Percentiles rank a stretch among this genome's conserved stretches.
Conservation (phyloP, 371 early-diverging fungal species). For the Enterospora canceri region DNA sequence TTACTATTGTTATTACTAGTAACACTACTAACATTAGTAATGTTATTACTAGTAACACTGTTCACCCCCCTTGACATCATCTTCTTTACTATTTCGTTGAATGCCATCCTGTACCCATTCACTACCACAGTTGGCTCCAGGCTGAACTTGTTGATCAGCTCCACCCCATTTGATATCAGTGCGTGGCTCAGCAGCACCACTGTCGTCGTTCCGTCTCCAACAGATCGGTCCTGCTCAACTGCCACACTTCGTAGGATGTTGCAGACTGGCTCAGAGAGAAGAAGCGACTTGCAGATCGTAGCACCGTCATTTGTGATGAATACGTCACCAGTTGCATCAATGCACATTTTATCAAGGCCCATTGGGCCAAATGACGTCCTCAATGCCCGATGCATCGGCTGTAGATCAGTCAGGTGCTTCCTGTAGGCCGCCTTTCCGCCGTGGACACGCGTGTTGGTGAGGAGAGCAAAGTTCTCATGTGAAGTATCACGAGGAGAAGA, state of each 20-base stretch:
- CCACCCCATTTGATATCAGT: constrained; percentile 82
- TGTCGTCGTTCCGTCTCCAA: constrained; percentile 98
- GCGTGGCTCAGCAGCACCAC: constrained; percentile 97
- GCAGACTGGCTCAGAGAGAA: constrained; percentile 92
- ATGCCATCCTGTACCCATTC: constrained; percentile 85
- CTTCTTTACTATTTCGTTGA: constrained; percentile 90
- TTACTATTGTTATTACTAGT: constrained; percentile 25
- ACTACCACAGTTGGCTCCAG: constrained; percentile 96
- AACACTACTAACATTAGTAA: constrained; percentile 72
- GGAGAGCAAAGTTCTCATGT: too few relatives aligned
- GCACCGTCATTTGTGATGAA: constrained; percentile 99
- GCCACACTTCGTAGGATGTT: constrained; percentile 91
- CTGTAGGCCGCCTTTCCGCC: constrained; percentile 18
- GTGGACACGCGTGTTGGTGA: constrained; percentile 25
- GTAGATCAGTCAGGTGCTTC: constrained; percentile 30
- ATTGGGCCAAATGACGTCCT: constrained; percentile 95
- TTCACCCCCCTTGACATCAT: too few relatives aligned
- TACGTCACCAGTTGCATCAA: constrained; percentile 95
- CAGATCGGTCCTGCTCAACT: constrained; percentile 95
- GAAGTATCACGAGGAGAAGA: too few relatives aligned
- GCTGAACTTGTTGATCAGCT: constrained; percentile 78
- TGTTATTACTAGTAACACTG: too few relatives aligned
- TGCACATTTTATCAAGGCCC: constrained; percentile 99
- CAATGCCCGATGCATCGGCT: constrained; percentile 65
- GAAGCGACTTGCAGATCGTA: constrained; percentile 84